These are phyloP conservation scores for Russula brevipes DNA, from an alignment of 768 basidiomycete species.

Conservation along the genomic window DNA sequence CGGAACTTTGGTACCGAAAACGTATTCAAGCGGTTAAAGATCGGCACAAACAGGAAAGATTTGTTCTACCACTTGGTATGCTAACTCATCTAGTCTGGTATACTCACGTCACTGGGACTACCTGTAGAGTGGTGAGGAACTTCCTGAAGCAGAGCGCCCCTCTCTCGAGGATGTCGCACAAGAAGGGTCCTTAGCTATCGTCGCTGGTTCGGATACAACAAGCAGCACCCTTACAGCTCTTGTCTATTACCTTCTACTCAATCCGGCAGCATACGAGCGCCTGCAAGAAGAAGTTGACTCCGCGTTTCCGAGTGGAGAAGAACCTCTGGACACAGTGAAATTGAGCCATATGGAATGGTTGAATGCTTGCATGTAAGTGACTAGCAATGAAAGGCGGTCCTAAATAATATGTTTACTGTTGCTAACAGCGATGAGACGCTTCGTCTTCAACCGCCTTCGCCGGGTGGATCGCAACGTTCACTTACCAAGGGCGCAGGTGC, in stretches of 20 bases:
- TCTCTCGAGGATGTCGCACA: constrained; percentile 27
- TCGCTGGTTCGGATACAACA: constrained; percentile 43
- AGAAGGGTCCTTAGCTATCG: constrained; percentile 36
- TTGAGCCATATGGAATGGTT: constrained; percentile 18
- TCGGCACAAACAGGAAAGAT: constrained; percentile 28
- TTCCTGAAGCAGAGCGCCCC: constrained; percentile 6
- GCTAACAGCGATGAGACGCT: constrained; percentile 45
- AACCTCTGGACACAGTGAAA: constrained; percentile 12
- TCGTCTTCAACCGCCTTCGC: constrained; percentile 45
- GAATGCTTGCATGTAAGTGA: constrained; percentile 18
- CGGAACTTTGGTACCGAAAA: background rate
- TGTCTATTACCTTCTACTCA: constrained; percentile 34
- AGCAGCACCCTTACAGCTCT: constrained; percentile 33
- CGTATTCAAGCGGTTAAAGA: constrained; percentile 3
- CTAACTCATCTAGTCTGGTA: background rate
- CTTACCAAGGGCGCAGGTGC: constrained; percentile 34
- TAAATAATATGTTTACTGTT: background rate
- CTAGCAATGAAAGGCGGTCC: background rate
- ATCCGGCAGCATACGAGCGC: constrained; percentile 27
- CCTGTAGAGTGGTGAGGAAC: constrained; percentile 9
- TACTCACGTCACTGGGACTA: background rate
- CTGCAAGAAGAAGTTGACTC: constrained; percentile 15
- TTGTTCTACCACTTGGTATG: constrained; percentile 39
- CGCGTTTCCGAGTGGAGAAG: constrained; percentile 11
- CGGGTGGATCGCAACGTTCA: constrained; percentile 44